Conservation (phyloP, 495 filamentous ascomycete species). For the Lepidopterella palustris region DNA sequence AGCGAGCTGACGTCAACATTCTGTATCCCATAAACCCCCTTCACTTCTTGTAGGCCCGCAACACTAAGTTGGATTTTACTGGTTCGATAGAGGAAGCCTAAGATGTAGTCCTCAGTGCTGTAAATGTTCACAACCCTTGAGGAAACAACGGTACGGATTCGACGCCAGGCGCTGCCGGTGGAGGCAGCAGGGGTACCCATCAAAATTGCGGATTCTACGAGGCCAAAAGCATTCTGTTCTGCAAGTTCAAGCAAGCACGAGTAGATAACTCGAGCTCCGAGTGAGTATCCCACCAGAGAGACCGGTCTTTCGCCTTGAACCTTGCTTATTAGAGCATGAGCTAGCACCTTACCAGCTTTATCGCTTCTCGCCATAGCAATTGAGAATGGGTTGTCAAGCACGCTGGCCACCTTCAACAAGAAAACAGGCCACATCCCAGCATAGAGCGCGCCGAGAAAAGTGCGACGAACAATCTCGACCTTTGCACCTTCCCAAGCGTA, state of each 20-base stretch:
- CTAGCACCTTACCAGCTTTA: slow-evolving; percentile 31
- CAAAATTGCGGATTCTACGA: slow-evolving; percentile 27
- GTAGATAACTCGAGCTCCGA: slow-evolving; percentile 30
- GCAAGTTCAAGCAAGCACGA: slow-evolving; percentile 26
- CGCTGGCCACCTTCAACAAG: slow-evolving; percentile 23
- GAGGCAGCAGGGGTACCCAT: slow-evolving; percentile 27
- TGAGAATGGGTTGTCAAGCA: slow-evolving; percentile 31
- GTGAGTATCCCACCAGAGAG: slow-evolving; percentile 28
- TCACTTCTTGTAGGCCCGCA: slow-evolving; percentile 50
- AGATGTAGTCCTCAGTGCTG: slow-evolving; percentile 53
- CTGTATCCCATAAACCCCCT: slow-evolving; percentile 50
- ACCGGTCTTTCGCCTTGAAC: slow-evolving; percentile 31
- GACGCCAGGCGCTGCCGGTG: slow-evolving; percentile 46
- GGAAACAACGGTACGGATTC: slow-evolving; percentile 50
- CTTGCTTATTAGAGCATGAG: slow-evolving; percentile 26
- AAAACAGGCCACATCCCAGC: slow-evolving; percentile 30
- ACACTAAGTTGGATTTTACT: slow-evolving; percentile 50
- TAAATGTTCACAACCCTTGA: slow-evolving; percentile 55
- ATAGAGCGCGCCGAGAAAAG: slow-evolving; percentile 25
- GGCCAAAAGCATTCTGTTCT: slow-evolving; percentile 28
- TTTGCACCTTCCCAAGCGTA: slow-evolving; percentile 29
- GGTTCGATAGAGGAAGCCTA: slow-evolving; percentile 53
- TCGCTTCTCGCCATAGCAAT: slow-evolving; percentile 28
- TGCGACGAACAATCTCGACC: slow-evolving; percentile 23
- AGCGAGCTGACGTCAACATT: slow-evolving; percentile 52